Evolutionary conservation across 768 basidiomycete genomes (phyloP).

Genomic region (Leccinum rimulosum): DNA sequence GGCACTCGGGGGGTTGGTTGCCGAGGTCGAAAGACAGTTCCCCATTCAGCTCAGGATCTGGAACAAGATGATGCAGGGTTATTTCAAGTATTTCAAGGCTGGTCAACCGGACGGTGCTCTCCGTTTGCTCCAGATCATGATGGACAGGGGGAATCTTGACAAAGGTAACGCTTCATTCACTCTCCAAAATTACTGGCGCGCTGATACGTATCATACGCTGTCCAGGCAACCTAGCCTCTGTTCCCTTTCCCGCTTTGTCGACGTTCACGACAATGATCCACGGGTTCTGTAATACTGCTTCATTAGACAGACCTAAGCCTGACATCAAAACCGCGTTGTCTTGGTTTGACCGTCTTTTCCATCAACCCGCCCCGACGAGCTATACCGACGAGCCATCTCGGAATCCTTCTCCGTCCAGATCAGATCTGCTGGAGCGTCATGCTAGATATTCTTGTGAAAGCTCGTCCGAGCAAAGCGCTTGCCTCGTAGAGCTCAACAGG

Average conservation of each 20-base stretch:
- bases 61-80: slow-evolving; percentile 72
- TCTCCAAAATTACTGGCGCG: background rate
- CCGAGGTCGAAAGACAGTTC: slow-evolving; percentile 16
- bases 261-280: slow-evolving; percentile 64
- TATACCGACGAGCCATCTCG: slow-evolving; percentile 43
- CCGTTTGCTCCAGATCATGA: slow-evolving; percentile 67
- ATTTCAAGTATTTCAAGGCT: slow-evolving; percentile 51
- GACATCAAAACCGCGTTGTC: slow-evolving; percentile 62
- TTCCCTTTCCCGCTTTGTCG: slow-evolving; percentile 56
- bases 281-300: slow-evolving; percentile 58
- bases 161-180: slow-evolving; percentile 6
- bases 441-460: slow-evolving; percentile 50
- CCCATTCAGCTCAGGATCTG: slow-evolving; percentile 51
- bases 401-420: slow-evolving; percentile 50
- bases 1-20: slow-evolving; percentile 32
- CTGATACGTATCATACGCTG: background rate
- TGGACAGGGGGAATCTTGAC: slow-evolving; percentile 40
- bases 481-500: slow-evolving; percentile 54
- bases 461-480: slow-evolving; percentile 31
- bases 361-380: slow-evolving; percentile 35
- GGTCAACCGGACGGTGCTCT: slow-evolving; percentile 63
- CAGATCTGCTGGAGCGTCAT: slow-evolving; percentile 55
- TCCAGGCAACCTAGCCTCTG: slow-evolving; percentile 30
- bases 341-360: slow-evolving; percentile 71
- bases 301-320: slow-evolving; percentile 12